phyloP scores from a whole-genome alignment of 495 filamentous ascomycete genomes.

The Penicillium bialowiezense region DNA sequence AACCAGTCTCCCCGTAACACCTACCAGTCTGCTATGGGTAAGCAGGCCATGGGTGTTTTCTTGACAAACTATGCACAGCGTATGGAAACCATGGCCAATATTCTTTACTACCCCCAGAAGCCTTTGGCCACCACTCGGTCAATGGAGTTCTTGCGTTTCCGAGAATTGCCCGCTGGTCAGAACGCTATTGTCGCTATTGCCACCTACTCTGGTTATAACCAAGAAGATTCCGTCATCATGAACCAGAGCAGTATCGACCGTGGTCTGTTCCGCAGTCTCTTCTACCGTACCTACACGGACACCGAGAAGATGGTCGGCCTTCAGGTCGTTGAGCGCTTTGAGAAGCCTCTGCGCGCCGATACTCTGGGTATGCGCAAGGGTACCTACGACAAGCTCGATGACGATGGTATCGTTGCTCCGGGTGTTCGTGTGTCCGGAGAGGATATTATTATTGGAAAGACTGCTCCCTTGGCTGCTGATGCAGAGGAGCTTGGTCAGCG shows the following conservation, averaged over 20 bases:
- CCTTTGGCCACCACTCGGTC: constrained; percentile 92
- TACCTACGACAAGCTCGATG: constrained; percentile 96
- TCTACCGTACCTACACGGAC: constrained; percentile 95
- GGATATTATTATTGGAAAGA: constrained; percentile 99
- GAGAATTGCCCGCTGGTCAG: constrained; percentile 93
- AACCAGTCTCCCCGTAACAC: constrained; percentile 99
- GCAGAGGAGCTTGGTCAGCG: constrained; percentile 91
- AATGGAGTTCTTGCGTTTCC: constrained; percentile 98
- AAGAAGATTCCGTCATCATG: constrained; percentile 99
- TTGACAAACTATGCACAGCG: constrained; percentile 92
- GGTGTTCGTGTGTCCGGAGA: constrained; percentile 94
- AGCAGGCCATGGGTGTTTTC: constrained; percentile 99
- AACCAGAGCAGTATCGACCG: constrained; percentile 98
- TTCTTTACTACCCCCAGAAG: constrained; percentile 98
- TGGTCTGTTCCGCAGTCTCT: constrained; percentile 93
- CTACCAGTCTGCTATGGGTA: constrained; percentile 99
- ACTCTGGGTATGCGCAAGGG: constrained; percentile 90
- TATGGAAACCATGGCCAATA: constrained; percentile 99
- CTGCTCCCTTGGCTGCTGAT: constrained; percentile 86
- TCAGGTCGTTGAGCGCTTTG: constrained; percentile 84
- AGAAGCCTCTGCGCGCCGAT: constrained; percentile 86
- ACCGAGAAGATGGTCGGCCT: constrained; percentile 92
- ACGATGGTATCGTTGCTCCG: constrained; percentile 89
- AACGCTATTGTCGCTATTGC: constrained; percentile 98
- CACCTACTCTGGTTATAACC: constrained; percentile 98